Conservation (phyloP, 495 filamentous ascomycete species). For the Annulohypoxylon moriforme region DNA sequence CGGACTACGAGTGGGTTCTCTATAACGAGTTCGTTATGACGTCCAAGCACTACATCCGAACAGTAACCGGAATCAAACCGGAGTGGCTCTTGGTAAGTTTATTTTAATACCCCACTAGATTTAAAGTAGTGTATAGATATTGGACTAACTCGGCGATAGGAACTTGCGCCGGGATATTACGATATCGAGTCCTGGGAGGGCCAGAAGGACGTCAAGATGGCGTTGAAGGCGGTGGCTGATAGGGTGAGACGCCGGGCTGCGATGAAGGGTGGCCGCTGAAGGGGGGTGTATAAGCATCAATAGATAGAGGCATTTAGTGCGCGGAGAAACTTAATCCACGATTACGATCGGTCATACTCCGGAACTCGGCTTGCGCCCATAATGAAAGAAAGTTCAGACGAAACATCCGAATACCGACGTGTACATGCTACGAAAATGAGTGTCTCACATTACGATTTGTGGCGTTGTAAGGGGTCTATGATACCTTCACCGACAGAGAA, state of each 20-base stretch:
- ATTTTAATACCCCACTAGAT: not conserved
- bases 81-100: conserved; percentile 90
- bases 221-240: conserved; percentile 78
- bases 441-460: not conserved
- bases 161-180: conserved; percentile 93
- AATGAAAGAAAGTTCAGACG: not conserved
- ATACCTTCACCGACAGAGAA: not conserved
- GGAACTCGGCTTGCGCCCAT: not conserved
- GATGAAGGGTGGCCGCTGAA: conserved; percentile 62
- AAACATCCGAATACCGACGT: not conserved
- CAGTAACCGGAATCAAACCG: conserved; percentile 71
- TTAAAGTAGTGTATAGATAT: not conserved
- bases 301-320: not conserved
- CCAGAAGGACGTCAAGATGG: conserved; percentile 85
- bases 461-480: not conserved
- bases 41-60: conserved; percentile 89
- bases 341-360: too few species aligned
- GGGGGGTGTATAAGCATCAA: not conserved
- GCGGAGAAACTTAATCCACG: not conserved
- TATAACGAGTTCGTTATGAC: conserved; percentile 99
- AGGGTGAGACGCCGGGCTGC: conserved; percentile 79
- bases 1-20: conserved; percentile 94
- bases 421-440: not conserved
- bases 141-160: conserved; percentile 54
- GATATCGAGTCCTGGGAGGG: conserved; percentile 79